phyloP scores from a whole-genome alignment of 1,139 yeast genomes.

The Yamadazyma friedrichii region DNA sequence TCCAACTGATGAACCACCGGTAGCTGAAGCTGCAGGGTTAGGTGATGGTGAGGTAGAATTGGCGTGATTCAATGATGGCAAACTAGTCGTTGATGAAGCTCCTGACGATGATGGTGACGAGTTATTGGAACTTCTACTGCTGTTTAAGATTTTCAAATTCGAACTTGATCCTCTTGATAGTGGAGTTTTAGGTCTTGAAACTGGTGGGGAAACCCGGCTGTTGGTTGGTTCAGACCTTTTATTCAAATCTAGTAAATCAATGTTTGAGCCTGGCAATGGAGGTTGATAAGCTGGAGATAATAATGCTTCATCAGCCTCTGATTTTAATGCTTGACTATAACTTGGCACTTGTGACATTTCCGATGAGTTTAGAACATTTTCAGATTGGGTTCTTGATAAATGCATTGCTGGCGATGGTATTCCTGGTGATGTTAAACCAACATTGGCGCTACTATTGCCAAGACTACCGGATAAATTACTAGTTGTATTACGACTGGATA shows the following conservation, averaged over 20 bases:
- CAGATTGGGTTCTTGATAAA: conserved; percentile 60
- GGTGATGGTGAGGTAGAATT: conserved; percentile 2
- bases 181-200: conserved; percentile 8
- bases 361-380: conserved; percentile 14
- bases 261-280: conserved; percentile 46
- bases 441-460: background rate
- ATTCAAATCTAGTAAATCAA: conserved; percentile 30
- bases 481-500: conserved; percentile 11
- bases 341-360: conserved; percentile 73
- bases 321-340: conserved; percentile 69
- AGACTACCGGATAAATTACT: conserved; percentile 7
- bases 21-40: background rate
- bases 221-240: conserved; percentile 17
- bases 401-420: conserved; percentile 52
- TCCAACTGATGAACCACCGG: conserved; percentile 11
- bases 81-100: conserved; percentile 26
- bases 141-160: conserved; percentile 19
- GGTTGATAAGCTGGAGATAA: conserved; percentile 66
- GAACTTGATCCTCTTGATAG: conserved; percentile 23
- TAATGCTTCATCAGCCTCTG: conserved; percentile 45
- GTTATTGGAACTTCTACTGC: conserved; percentile 27
- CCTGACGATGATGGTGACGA: conserved; percentile 33
- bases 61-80: conserved; percentile 12
- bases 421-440: conserved; percentile 31
- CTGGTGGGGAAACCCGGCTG: conserved; percentile 1